A percentile compares a stretch with the other conserved stretches of the same genome.
phyloP scores from a whole-genome alignment of 495 filamentous ascomycete genomes.

The Penicillium antarcticum region DNA sequence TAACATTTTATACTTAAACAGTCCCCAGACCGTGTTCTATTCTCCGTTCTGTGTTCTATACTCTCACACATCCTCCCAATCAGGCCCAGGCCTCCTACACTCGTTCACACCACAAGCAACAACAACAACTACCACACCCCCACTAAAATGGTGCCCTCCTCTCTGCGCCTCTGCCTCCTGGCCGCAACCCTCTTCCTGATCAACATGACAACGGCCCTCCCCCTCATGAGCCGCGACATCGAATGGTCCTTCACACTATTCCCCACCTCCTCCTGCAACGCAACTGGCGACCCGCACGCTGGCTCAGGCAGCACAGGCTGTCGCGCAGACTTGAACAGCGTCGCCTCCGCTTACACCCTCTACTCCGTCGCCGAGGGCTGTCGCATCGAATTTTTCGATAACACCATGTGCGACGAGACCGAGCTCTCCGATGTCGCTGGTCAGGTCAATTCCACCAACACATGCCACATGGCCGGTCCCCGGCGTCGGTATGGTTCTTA shows the following conservation, averaged over 20 bases:
- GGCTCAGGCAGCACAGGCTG: constrained; percentile 27
- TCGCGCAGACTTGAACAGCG: constrained; percentile 20
- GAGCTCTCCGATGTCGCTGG: constrained; percentile 16
- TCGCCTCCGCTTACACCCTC: constrained; percentile 22
- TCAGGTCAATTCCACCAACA: constrained; percentile 5
- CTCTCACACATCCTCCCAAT: neutral
- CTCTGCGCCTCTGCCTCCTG: constrained; percentile 6
- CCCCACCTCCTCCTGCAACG: constrained; percentile 15
- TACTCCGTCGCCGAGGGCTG: constrained; percentile 17
- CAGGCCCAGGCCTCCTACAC: neutral
- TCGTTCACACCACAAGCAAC: neutral
- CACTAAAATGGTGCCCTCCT: constrained; percentile 1
- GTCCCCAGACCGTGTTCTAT: neutral
- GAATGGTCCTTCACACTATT: constrained; percentile 27
- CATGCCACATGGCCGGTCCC: constrained; percentile 11
- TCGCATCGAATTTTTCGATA: constrained; percentile 25
- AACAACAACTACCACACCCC: neutral
- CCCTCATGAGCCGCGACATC: constrained; percentile 14
- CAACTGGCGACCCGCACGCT: constrained; percentile 12
- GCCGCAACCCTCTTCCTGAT: constrained; percentile 2
- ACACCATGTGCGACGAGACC: constrained; percentile 27
- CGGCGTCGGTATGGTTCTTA: constrained; percentile 21
- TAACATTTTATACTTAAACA: neutral
- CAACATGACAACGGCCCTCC: constrained; percentile 16
- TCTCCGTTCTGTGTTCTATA: neutral